Base-by-base conservation (phyloP, 73 alveolate species). In the Paramecium tetraurelia region DNA sequence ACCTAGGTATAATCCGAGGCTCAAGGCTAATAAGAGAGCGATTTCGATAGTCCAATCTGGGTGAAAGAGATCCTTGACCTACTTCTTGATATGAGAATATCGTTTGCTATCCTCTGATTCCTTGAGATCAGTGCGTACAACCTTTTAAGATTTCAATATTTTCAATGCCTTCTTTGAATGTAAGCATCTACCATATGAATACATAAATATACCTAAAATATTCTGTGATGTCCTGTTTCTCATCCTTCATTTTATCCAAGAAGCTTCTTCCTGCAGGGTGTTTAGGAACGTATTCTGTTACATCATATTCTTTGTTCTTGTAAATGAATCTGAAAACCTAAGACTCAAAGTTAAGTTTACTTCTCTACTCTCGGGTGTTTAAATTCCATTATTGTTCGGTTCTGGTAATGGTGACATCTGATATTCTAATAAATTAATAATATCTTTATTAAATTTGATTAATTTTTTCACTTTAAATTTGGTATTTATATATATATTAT, bases 231-330 rank as follows among this genome's bases (percentile, higher is more conserved):
- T 89, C 94, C 29, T 83, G 33, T 59, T 89, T 89, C 58, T 89
- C 94, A 27, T 89, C 94, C 35, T 41, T 43, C 94, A 89, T 89
- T 21, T 89, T 89, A 11, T 89, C 94, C 1, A 89, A 89, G 92
- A 89, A 89, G 21, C 87, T 77, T 41, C 27, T 31, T 44, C 94
- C 94, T 41, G 88, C 94, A 29, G 94, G 94, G 36, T 89, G 94
- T 48, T 71, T 89, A 18, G 38, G 35, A 31, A 46, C 92, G 35
- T 89, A 89, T 41, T 89, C 94, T 21, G 92, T 89, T 21, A 38
- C 43, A 72, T 89, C 94, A 27, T 89, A 89, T 27, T 71, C 94
- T 18, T 59, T 71, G 38, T 89, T 83, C n/a, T 89, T 89, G 27
- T 89, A 89, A 18, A 71, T 69, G 92, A 89, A 89, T 71, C 43